Evolutionary conservation across 2,329 filamentous ascomycete genomes (phyloP).

Genomic region (Rutstroemia sp.): DNA sequence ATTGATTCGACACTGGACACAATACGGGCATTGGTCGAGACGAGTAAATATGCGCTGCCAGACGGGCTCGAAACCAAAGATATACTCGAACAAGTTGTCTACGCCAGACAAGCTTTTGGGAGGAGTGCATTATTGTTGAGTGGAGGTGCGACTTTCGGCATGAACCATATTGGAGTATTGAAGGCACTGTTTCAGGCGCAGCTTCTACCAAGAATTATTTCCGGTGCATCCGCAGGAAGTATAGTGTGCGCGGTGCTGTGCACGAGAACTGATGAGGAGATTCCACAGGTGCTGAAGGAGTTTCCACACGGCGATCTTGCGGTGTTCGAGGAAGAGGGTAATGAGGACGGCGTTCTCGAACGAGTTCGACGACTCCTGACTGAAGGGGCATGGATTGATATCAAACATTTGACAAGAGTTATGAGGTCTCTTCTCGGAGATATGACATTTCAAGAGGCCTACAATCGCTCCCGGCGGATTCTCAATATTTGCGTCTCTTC

Average conservation of each 20-base stretch:
- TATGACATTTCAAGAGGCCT: slow-evolving; percentile 91
- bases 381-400: slow-evolving; percentile 80
- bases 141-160: slow-evolving; percentile 63
- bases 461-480: slow-evolving; percentile 86
- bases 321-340: slow-evolving; percentile 52
- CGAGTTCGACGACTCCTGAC: slow-evolving; percentile 69
- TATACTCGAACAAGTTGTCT: slow-evolving; percentile 52
- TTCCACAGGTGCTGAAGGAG: slow-evolving; percentile 47
- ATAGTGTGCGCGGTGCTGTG: slow-evolving; percentile 61
- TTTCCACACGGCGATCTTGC: slow-evolving; percentile 57
- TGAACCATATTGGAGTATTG: slow-evolving; percentile 65
- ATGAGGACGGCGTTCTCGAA: slow-evolving; percentile 56
- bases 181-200: slow-evolving; percentile 57
- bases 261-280: slow-evolving; percentile 54
- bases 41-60: slow-evolving; percentile 40
- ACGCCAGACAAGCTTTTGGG: slow-evolving; percentile 56
- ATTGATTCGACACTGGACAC: slow-evolving; percentile 72
- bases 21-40: slow-evolving; percentile 62
- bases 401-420: slow-evolving; percentile 69
- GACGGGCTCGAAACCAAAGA: slow-evolving; percentile 46
- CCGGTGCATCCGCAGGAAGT: slow-evolving; percentile 61
- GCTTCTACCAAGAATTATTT: slow-evolving; percentile 60
- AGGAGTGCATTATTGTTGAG: slow-evolving; percentile 59
- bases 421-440: slow-evolving; percentile 78
- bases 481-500: slow-evolving; percentile 92